phyloP scores from a whole-genome alignment of 164 flowering plant genomes.

The Stephania japonica region DNA sequence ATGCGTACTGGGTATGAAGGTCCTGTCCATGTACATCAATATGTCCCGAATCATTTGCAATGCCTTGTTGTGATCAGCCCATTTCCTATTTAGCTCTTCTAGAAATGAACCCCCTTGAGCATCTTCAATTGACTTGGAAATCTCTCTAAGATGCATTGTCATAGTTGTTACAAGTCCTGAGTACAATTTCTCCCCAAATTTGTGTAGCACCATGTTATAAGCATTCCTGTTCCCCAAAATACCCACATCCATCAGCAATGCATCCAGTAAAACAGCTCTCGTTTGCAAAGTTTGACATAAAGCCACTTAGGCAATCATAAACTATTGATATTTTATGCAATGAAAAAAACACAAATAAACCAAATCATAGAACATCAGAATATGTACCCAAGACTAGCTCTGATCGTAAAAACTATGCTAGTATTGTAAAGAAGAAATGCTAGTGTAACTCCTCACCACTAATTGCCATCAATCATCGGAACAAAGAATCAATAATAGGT shows the following conservation, averaged over 20 bases:
- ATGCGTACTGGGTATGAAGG: constrained; percentile 65
- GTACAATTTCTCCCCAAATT: constrained; percentile 86
- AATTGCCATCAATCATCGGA: not conserved
- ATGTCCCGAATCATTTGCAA: constrained; percentile 87
- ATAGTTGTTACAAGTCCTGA: constrained; percentile 78
- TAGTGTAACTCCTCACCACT: not conserved
- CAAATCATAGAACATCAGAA: not conserved
- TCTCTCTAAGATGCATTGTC: constrained; percentile 72
- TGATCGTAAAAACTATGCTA: not conserved
- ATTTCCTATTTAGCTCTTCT: constrained; percentile 81
- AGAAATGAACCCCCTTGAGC: constrained; percentile 77
- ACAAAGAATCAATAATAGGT: not conserved
- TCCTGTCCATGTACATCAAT: constrained; percentile 97
- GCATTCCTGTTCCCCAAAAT: constrained; percentile 61
- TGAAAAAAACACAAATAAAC: not conserved
- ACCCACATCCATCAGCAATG: constrained; percentile 11
- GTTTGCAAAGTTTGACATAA: not conserved
- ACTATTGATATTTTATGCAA: not conserved
- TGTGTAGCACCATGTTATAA: constrained; percentile 94
- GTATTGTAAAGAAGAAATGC: not conserved
- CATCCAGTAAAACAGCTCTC: not conserved
- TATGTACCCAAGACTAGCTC: not conserved
- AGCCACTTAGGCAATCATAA: not conserved
- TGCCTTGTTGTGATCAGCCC: constrained; percentile 87
- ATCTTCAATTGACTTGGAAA: constrained; percentile 65